Base-by-base conservation (phyloP, 2,329 filamentous ascomycete species). In the Paraphoma chrysanthemicola region DNA sequence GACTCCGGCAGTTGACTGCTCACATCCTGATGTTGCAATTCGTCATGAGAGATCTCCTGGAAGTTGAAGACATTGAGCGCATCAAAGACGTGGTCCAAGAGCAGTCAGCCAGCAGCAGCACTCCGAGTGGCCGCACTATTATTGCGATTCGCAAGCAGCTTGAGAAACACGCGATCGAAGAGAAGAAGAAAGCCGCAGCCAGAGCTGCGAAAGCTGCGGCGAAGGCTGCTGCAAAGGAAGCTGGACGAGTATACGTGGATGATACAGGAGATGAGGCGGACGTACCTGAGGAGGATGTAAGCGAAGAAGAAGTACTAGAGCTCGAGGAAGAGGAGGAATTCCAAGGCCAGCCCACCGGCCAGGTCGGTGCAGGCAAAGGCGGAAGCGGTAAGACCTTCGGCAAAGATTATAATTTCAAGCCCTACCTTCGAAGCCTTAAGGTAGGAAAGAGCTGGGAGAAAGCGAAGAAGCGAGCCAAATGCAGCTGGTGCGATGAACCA, bases 1-100 rank as follows among this genome's bases (percentile, higher is more conserved):
- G 79, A 8, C 74, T 86, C 0, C 78, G 85, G 4, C 84, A 86
- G 74, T 74, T 86, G 12, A 80, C 80, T 3, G 76, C 76, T 0
- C 83, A 86, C 51, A 64, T 81, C 0, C 74, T 86, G 1, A 74
- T 83, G 41, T 71, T 82, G 0, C 79, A 85, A 45, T 71, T 72
- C 3, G 73, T 80, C 0, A 73, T 86, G 33, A 72, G 75, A 30
- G 74, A 80, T 17, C 65, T 84, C 0, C 70, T 86, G 0, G 72
- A 80, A 46, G 68, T 67, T 1, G 74, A 79, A 16, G 78, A 84
- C 44, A 78, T 84, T 41, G 75, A 80, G 46, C 72, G 70, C 11
- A 76, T 86, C 29, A 72, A 68, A n/a, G 47, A 65, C 0, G 51
- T 79, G 5, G 61, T 77, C 4, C 58, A 68, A 1, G 51, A 69